Conservation (phyloP, 2,329 filamentous ascomycete species). For the Neobulgaria alba region DNA sequence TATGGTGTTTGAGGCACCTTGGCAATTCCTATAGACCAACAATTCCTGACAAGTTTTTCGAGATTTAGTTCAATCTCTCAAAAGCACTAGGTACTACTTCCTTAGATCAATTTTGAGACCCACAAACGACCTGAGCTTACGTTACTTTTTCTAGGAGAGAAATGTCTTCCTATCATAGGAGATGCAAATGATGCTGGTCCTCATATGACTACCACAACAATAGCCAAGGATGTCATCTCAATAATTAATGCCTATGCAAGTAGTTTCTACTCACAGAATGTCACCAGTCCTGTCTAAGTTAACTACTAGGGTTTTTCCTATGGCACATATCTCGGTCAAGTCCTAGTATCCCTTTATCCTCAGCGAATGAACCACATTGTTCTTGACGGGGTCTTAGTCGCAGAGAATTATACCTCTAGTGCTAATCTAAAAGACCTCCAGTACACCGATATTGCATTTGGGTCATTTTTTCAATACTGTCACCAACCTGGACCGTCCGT, state of each 20-base stretch:
- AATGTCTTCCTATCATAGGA: conserved; percentile 1
- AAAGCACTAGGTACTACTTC: no score
- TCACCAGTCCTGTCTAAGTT: not conserved
- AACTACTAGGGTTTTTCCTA: conserved; percentile 35
- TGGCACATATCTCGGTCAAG: conserved; percentile 29
- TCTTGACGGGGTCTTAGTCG: conserved; percentile 16
- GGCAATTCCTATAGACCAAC: no score
- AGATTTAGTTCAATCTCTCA: no score
- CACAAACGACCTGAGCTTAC: no score
- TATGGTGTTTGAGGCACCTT: no score
- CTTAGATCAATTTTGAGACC: no score
- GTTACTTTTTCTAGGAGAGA: conserved; percentile 3
- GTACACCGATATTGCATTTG: conserved; percentile 20
- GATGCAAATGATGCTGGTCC: conserved; percentile 1
- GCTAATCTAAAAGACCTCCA: conserved; percentile 32
- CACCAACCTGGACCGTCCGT: conserved; percentile 24
- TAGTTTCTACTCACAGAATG: not conserved
- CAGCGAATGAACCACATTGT: conserved; percentile 34
- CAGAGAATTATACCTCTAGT: conserved; percentile 27
- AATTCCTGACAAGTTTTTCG: no score
- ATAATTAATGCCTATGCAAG: conserved; percentile 20
- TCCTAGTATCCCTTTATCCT: conserved; percentile 36
- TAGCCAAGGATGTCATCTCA: conserved; percentile 3
- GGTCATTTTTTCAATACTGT: conserved; percentile 21
- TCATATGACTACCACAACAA: conserved; percentile 2